Base-by-base conservation (phyloP, 2,329 filamentous ascomycete genomes). In the Cercospora sp. region DNA sequence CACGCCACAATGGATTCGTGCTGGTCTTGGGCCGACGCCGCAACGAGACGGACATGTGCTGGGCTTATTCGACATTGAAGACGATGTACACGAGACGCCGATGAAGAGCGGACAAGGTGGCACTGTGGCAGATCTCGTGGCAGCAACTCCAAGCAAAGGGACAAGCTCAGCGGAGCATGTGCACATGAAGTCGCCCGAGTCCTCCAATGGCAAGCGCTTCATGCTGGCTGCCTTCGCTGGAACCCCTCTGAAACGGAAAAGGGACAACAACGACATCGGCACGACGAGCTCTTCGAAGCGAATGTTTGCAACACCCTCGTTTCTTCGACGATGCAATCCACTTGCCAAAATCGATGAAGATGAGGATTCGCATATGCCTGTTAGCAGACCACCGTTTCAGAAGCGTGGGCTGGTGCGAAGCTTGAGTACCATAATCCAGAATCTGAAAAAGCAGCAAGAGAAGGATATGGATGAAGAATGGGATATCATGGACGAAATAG, bases 21-120 rank as follows among this genome's bases (percentile, higher is more conserved):
- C 69, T 32, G 76, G 72, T 8, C 71, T 95, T 69, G 91, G 91
- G 2, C 92, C 92, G 1, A 95, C 92, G 12, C 92, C 92, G 3
- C 92, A 94, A 75, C 88, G 89, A 69, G 90, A 94, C 77, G 92
- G 92, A 30, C 87, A 87, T 21, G 89, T 93, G 0, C 83, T 95
- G 2, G 91, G 92, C 4, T 81, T 95, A 18, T 95, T 95, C 76
- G 92, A 94, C 75, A 80, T 91, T 10, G 81, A 93, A 7, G 28
- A 63, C 5, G 55, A 66, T 26, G 51, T 58, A 2, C 67, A 59
- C 21, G 69, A 58, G 16, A 74, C 72, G 10, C 74, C 74, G 3
- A 67, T 69, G 9, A 73, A 71, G 53, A 53, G 34, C 3, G 66
- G 65, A 10, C 26, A 26, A 30, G 62, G 12, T 2, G 32, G 16